Conservation (phyloP, 208 protist genomes). For the Trypanosoma caninum region DNA sequence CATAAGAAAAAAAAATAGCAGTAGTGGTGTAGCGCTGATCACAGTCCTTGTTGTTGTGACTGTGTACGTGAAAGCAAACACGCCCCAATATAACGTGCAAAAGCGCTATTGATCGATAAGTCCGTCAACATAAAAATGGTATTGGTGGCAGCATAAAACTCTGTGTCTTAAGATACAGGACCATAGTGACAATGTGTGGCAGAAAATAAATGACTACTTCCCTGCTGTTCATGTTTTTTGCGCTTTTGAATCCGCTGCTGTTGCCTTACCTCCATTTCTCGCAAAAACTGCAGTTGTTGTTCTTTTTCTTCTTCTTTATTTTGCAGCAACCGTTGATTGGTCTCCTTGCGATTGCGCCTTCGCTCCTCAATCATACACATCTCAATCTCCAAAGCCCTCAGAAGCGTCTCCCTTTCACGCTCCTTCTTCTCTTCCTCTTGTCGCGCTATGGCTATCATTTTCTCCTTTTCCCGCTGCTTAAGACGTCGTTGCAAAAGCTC, state of each 20-base stretch:
- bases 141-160: no score
- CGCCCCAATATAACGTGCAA: no score
- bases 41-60: no score
- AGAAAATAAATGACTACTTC: background rate
- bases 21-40: no score
- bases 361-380: conserved; percentile 31
- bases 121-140: no score
- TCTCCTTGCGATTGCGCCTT: conserved; percentile 30
- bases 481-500: conserved; percentile 52
- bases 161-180: background rate
- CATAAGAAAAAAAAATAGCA: no score
- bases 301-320: conserved; percentile 24
- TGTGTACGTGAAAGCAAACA: no score
- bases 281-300: conserved; percentile 39
- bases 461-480: conserved; percentile 35
- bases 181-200: background rate
- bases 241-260: background rate
- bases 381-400: conserved; percentile 14
- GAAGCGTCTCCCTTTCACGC: conserved; percentile 10
- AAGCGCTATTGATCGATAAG: no score
- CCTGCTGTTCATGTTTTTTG: no score
- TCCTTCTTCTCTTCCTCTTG: conserved; percentile 18
- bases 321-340: conserved; percentile 2
- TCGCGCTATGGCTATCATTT: no score
- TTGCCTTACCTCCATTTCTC: conserved; percentile 53